phyloP scores from a whole-genome alignment of 257 asterid species.

The Verbascum thapsus region DNA sequence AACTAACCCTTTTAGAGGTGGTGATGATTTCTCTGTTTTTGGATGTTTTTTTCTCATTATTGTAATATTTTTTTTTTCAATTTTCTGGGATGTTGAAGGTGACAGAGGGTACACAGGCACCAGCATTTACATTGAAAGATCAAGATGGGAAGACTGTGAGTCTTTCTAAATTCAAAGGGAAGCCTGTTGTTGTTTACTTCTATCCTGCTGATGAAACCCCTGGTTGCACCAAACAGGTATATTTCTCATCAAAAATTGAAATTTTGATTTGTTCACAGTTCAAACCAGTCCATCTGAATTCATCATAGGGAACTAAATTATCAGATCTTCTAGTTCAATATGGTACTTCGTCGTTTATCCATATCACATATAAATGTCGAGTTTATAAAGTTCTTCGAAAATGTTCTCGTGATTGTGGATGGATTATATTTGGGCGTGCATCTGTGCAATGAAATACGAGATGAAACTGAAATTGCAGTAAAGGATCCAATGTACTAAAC shows the following conservation, averaged over 20 bases:
- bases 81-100: conserved; percentile 47
- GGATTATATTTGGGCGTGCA: too few relatives aligned
- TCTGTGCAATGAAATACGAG: too few relatives aligned
- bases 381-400: too few relatives aligned
- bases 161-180: conserved; percentile 89
- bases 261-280: neutral
- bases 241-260: too few relatives aligned
- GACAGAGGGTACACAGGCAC: conserved; percentile 71
- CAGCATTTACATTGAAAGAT: conserved; percentile 86
- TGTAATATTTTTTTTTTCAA: too few relatives aligned
- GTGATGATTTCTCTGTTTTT: neutral
- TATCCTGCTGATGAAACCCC: conserved; percentile 99
- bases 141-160: conserved; percentile 84
- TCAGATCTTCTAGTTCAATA: too few relatives aligned
- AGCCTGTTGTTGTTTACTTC: conserved; percentile 90
- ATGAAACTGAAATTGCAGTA: too few relatives aligned
- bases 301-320: neutral
- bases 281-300: neutral
- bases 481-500: too few relatives aligned
- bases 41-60: too few relatives aligned
- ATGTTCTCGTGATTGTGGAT: too few relatives aligned
- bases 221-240: conserved; percentile 96
- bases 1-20: neutral
- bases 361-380: too few relatives aligned
- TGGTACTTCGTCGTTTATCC: too few relatives aligned